Evolutionary conservation across 2,329 filamentous ascomycete species (phyloP).

Genomic region (Dactylonectria estremocensis): DNA sequence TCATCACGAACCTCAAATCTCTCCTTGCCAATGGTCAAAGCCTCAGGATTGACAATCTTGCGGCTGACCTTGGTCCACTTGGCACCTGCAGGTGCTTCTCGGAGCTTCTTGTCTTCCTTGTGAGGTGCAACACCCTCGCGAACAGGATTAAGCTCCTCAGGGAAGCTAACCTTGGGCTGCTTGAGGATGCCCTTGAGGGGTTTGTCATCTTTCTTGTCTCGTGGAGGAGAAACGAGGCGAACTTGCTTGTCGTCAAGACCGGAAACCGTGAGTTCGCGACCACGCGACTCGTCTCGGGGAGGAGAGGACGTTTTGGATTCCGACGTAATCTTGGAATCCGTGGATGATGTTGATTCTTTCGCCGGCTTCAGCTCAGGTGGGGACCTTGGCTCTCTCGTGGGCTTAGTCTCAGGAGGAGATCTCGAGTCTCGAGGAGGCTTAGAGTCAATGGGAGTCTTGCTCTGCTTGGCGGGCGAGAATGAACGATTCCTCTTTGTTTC

Average conservation of each 20-base stretch:
- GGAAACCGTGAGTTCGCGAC: slow-evolving; percentile 58
- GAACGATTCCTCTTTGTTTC: slow-evolving; percentile 48
- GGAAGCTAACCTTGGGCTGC: slow-evolving; percentile 85
- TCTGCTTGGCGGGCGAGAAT: slow-evolving; percentile 37
- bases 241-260: slow-evolving; percentile 63
- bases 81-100: slow-evolving; percentile 82
- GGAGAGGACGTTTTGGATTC: slow-evolving; percentile 37
- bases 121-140: slow-evolving; percentile 94
- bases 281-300: slow-evolving; percentile 54
- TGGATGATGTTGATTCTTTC: slow-evolving; percentile 25
- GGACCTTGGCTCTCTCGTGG: slow-evolving; percentile 20
- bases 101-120: slow-evolving; percentile 83
- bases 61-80: slow-evolving; percentile 96
- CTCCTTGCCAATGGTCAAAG: slow-evolving; percentile 88
- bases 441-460: slow-evolving; percentile 3
- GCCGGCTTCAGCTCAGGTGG: slow-evolving; percentile 21
- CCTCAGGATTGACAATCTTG: slow-evolving; percentile 89
- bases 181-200: slow-evolving; percentile 89
- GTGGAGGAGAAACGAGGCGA: slow-evolving; percentile 82
- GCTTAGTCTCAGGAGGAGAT: slow-evolving; percentile 19
- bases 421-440: slow-evolving; percentile 28
- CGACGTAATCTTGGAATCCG: slow-evolving; percentile 35
- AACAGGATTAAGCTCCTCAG: slow-evolving; percentile 86
- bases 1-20: slow-evolving; percentile 93
- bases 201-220: slow-evolving; percentile 75